Conservation (phyloP, 805 yeast species). For the Saccharomycopsis fermentans region DNA sequence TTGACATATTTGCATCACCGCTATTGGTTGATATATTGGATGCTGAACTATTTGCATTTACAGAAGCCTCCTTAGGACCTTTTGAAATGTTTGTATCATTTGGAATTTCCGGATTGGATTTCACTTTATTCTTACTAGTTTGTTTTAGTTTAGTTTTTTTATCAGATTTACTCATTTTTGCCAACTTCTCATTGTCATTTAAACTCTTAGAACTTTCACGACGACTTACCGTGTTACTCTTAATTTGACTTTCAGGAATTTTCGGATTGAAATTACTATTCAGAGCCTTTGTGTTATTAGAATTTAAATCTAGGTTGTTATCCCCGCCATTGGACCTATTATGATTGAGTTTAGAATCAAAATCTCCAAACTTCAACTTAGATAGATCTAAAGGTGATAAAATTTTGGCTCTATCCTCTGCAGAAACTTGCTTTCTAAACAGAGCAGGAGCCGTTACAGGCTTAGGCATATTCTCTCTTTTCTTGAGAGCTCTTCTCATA, state of each 20-base stretch:
- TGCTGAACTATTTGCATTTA: neutral
- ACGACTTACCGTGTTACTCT: neutral
- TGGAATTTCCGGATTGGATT: neutral
- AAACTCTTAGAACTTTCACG: neutral
- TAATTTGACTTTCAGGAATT: neutral
- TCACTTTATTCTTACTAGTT: neutral
- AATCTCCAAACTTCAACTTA: slow-evolving; percentile 68
- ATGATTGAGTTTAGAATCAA: neutral
- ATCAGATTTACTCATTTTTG: neutral
- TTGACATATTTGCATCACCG: neutral
- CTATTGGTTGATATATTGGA: neutral
- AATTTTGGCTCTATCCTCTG: slow-evolving; percentile 35
- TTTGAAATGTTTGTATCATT: neutral
- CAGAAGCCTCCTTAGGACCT: neutral
- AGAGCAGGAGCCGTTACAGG: slow-evolving; percentile 35
- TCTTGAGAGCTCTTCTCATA: slow-evolving; percentile 78
- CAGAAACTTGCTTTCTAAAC: slow-evolving; percentile 31
- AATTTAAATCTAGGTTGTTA: neutral
- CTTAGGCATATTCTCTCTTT: slow-evolving; percentile 67
- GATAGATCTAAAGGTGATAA: slow-evolving; percentile 81
- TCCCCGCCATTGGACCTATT: neutral
- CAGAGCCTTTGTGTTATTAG: neutral
- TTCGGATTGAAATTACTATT: neutral
- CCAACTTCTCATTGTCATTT: neutral
- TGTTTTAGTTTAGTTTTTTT: neutral